These are phyloP conservation scores for Crithidia brevicula DNA, from an alignment of 208 protist species.

Conservation along the genomic window DNA sequence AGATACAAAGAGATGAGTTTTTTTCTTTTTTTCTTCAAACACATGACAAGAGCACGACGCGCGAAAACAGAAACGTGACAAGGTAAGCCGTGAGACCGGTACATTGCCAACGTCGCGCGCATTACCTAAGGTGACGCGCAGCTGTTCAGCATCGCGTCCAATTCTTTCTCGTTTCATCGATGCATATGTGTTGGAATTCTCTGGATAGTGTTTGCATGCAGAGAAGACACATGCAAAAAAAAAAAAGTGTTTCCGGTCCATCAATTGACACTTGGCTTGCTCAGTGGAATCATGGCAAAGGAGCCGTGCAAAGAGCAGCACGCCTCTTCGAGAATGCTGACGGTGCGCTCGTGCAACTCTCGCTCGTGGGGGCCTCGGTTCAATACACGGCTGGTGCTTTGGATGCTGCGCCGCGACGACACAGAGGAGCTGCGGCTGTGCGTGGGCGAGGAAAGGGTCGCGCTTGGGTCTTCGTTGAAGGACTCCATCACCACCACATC, in stretches of 20 bases:
- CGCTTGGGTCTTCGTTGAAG: not conserved
- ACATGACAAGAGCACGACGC: no score
- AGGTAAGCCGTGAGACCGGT: no score
- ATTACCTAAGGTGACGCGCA: no score
- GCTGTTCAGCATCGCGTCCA: no score
- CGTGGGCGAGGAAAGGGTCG: not conserved
- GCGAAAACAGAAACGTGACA: no score
- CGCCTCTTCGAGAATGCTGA: conserved; percentile 30
- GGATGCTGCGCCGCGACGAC: conserved; percentile 6
- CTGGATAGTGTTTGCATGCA: no score
- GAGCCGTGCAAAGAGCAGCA: conserved; percentile 33
- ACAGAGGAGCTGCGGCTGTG: conserved; percentile 20
- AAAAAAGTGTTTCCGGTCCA: not conserved
- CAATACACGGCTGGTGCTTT: not conserved
- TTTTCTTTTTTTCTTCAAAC: no score
- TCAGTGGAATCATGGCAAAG: conserved; percentile 20
- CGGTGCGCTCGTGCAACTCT: conserved; percentile 31
- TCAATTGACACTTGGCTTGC: not conserved
- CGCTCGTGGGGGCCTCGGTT: conserved; percentile 11
- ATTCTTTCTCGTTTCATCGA: no score
- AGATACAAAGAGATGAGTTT: no score
- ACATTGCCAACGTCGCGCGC: no score
- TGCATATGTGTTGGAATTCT: no score
- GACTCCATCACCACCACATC: conserved; percentile 24
- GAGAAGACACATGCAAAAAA: no score